A percentile compares a stretch with the other conserved stretches of the same genome.
phyloP scores from a whole-genome alignment of 768 basidiomycete genomes.

The Suillus placidus region DNA sequence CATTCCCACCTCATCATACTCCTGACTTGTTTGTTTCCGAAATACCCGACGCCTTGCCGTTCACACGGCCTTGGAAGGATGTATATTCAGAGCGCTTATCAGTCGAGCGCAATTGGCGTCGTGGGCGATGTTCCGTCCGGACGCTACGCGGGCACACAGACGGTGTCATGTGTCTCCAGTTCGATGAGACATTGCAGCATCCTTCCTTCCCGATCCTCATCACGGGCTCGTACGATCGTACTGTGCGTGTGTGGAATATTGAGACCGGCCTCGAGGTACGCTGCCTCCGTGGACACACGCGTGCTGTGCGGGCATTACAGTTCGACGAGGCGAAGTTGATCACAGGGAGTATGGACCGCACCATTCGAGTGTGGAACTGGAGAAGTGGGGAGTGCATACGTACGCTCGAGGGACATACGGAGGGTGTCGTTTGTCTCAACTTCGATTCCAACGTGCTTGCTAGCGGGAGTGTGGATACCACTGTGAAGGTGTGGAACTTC shows the following conservation, averaged over 20 bases:
- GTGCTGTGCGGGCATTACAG: conserved; percentile 90
- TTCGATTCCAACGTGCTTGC: conserved; percentile 92
- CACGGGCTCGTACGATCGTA: conserved; percentile 97
- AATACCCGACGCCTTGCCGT: conserved; percentile 35
- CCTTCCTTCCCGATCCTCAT: conserved; percentile 92
- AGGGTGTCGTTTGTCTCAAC: conserved; percentile 87
- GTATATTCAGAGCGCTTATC: conserved; percentile 98
- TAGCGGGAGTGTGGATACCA: conserved; percentile 92
- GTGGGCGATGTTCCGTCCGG: conserved; percentile 83
- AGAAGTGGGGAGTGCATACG: conserved; percentile 84
- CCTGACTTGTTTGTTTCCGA: conserved; percentile 25
- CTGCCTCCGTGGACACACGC: conserved; percentile 85
- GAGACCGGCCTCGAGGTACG: conserved; percentile 86
- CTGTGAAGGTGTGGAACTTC: conserved; percentile 94
- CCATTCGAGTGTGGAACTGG: conserved; percentile 97
- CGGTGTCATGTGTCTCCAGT: conserved; percentile 97
- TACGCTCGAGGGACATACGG: conserved; percentile 87
- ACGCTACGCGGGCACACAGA: conserved; percentile 93
- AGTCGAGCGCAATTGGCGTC: conserved; percentile 96
- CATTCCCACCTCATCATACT: conserved; percentile 12
- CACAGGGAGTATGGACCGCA: conserved; percentile 95
- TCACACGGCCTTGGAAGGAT: conserved; percentile 95
- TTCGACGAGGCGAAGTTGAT: conserved; percentile 96
- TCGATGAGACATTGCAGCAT: conserved; percentile 80
- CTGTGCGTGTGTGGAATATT: conserved; percentile 94